phyloP scores from a whole-genome alignment of 2,329 filamentous ascomycete species.

The Fusarium sp. region DNA sequence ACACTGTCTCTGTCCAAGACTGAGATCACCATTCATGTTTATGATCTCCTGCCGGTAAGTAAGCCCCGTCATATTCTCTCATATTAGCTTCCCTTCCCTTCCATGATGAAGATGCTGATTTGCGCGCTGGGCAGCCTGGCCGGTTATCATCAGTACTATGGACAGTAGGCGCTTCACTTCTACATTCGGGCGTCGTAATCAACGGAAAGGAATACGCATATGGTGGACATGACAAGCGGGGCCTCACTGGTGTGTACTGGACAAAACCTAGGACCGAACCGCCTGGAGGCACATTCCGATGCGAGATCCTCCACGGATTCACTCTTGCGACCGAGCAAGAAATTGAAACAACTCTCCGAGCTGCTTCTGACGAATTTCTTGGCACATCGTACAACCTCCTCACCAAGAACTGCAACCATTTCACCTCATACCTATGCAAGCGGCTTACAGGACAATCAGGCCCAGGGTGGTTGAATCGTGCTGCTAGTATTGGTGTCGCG shows the following conservation, averaged over 20 bases:
- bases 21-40: slow-evolving; percentile 80
- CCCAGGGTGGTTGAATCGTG: slow-evolving; percentile 82
- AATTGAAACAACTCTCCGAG: slow-evolving; percentile 75
- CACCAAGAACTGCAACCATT: slow-evolving; percentile 89
- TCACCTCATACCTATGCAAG: slow-evolving; percentile 80
- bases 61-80: neutral
- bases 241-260: slow-evolving; percentile 84
- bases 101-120: slow-evolving; percentile 27
- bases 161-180: slow-evolving; percentile 79
- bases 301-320: slow-evolving; percentile 82
- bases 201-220: slow-evolving; percentile 85
- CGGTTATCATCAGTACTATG: slow-evolving; percentile 81
- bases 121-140: slow-evolving; percentile 66
- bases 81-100: slow-evolving; percentile 1
- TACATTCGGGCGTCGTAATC: slow-evolving; percentile 87
- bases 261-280: slow-evolving; percentile 78
- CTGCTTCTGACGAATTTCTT: slow-evolving; percentile 76
- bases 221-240: slow-evolving; percentile 78
- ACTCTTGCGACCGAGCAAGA: slow-evolving; percentile 75
- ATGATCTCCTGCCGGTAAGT: slow-evolving; percentile 77
- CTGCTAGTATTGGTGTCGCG: slow-evolving; percentile 83
- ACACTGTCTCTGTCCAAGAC: slow-evolving; percentile 77
- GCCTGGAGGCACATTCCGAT: slow-evolving; percentile 80
- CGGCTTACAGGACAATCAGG: slow-evolving; percentile 76
- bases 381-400: slow-evolving; percentile 84